Conservation (phyloP, 331 rosid species). For the Acacia pycnantha region DNA sequence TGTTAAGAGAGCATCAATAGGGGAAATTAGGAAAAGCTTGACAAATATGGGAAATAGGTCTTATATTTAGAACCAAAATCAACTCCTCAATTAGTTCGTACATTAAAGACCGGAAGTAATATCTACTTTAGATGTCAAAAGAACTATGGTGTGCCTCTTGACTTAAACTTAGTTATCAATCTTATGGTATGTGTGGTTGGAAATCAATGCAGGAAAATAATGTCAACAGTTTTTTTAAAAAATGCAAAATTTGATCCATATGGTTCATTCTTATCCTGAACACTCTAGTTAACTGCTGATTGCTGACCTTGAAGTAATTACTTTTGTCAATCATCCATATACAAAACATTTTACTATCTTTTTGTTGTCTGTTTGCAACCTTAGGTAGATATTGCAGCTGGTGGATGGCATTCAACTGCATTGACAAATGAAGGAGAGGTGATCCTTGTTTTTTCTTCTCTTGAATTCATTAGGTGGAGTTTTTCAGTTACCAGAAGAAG, state of each 20-base stretch:
- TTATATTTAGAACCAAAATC: no score
- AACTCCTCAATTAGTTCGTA: no score
- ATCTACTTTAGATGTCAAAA: not conserved
- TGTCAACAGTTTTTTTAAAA: not conserved
- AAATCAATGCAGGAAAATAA: not conserved
- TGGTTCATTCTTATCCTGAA: not conserved
- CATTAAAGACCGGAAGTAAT: not conserved
- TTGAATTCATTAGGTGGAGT: constrained; percentile 20
- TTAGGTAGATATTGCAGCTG: constrained; percentile 97
- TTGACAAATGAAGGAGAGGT: constrained; percentile 97
- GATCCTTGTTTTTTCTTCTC: constrained; percentile 17
- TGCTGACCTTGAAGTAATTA: not conserved
- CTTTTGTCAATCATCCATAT: not conserved
- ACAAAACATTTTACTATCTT: constrained; percentile 20
- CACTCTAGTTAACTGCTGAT: not conserved
- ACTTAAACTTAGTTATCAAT: not conserved
- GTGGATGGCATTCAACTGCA: constrained; percentile 99
- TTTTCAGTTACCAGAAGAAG: constrained; percentile 18
- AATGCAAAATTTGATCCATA: not conserved
- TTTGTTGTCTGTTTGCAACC: constrained; percentile 16
- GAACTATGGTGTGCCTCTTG: not conserved
- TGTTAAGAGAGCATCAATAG: no score
- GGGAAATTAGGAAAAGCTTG: no score
- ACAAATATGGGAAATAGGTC: no score
- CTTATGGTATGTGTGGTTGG: not conserved